Base-by-base conservation (phyloP, 2,329 filamentous ascomycete species). In the Pseudonectria foliicola region DNA sequence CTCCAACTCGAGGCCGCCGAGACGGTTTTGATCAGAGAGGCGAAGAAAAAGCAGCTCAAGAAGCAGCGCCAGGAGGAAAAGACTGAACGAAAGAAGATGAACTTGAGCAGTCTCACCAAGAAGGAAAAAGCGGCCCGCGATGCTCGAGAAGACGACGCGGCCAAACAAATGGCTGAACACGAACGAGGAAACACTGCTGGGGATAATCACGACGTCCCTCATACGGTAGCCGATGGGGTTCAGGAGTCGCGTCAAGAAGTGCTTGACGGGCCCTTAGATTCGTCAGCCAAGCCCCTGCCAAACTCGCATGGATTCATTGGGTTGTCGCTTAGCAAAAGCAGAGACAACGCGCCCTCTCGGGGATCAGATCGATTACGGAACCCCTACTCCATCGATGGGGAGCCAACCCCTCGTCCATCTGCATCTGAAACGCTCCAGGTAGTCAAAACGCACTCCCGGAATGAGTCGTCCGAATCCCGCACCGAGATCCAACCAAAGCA, bases 11-110 rank as follows among this genome's bases (percentile, higher is more conserved):
- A 98, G 54, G 62, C 63, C 7, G 90, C 90, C 2, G 83, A 96
- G 60, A 95, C 87, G 0, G 78, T 86, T 14, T 66, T 98, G 27
- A 85, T 98, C 47, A 81, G 80, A 39, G 70, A 71, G 29, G 89
- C 85, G 36, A 89, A 88, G 54, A 86, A 81, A 55, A 80, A 78
- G 11, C 80, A 95, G 47, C 63, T 82, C n/a, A 82, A 90, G 54
- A 69, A 78, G 50, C 56, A 71, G 36, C 69, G 71, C 33, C 75
- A 75, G 33, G 75, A 77, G 6, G 81, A 80, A 27, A 88, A 84
- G 55, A 73, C 73, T 45, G 63, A 67, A 2, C 75, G 79, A n/a
- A 75, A 68, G 38, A 61, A 69, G 30, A 54, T 61, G 21, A 70
- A 68, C 38, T 59, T 63, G 18, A 71, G 70, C 37, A 61, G 64